Conservation (phyloP, 139 green algal genomes). For the Trebouxia sp. region DNA sequence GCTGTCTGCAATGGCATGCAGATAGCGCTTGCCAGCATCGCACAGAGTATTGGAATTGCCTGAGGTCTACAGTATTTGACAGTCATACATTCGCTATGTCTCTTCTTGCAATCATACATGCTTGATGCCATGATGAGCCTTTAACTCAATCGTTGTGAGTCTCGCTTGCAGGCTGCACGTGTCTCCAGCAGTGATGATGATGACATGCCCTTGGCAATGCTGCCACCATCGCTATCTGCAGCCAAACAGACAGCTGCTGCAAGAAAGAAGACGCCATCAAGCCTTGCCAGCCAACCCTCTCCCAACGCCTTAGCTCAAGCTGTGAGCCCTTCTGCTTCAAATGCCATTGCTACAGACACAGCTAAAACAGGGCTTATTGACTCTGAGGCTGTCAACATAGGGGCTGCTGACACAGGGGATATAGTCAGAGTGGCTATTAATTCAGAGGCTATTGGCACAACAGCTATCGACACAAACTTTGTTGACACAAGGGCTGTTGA, state of each 20-base stretch:
- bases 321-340: background rate
- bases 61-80: too few relatives aligned
- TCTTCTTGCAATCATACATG: too few relatives aligned
- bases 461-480: too few relatives aligned
- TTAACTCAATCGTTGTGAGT: too few relatives aligned
- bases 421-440: too few relatives aligned
- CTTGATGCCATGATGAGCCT: too few relatives aligned
- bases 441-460: too few relatives aligned
- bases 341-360: background rate
- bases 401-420: background rate
- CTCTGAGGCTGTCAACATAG: background rate
- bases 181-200: conserved; percentile 9
- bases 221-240: background rate
- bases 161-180: background rate
- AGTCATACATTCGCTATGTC: too few relatives aligned
- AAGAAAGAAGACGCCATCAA: background rate
- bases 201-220: conserved; percentile 1
- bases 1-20: background rate
- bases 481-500: too few relatives aligned
- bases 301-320: too few relatives aligned
- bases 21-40: too few relatives aligned
- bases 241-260: background rate
- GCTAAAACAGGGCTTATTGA: background rate
- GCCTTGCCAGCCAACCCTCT: background rate
- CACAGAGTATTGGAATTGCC: too few relatives aligned